Evolutionary conservation across 192 early-diverging fungal species (phyloP).

Genomic region (Cetraspora pellucida): DNA sequence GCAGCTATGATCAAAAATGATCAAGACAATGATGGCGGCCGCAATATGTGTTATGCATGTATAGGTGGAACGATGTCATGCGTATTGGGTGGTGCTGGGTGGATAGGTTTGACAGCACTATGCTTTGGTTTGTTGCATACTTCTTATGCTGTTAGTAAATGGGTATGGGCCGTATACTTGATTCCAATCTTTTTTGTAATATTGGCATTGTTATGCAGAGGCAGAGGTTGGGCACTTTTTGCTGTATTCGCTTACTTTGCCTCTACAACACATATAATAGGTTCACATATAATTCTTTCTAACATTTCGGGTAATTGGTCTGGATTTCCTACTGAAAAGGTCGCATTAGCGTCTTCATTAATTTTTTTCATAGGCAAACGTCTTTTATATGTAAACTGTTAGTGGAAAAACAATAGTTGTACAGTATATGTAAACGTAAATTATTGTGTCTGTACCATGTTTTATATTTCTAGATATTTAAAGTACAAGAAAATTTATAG

Average conservation of each 20-base stretch:
- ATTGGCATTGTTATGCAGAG: not conserved
- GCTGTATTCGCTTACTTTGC: not conserved
- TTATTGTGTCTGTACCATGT: too few species aligned
- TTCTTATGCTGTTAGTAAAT: not conserved
- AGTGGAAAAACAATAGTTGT: too few species aligned
- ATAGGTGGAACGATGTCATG: too few species aligned
- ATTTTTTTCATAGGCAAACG: slow-evolving; percentile 27
- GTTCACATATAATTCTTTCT: slow-evolving; percentile 23
- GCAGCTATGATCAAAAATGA: not conserved
- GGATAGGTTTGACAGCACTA: slow-evolving; percentile 5
- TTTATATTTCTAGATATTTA: too few species aligned
- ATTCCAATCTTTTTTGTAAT: not conserved
- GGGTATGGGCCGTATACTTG: slow-evolving; percentile 18
- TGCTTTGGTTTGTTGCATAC: not conserved
- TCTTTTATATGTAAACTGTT: slow-evolving; percentile 10
- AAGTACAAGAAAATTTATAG: too few species aligned
- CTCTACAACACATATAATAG: slow-evolving; percentile 10
- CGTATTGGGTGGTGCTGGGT: not conserved
- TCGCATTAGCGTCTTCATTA: slow-evolving; percentile 12
- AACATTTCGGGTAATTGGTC: slow-evolving; percentile 10
- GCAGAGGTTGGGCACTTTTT: not conserved
- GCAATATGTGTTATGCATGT: too few species aligned
- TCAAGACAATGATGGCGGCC: not conserved
- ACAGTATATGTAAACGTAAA: too few species aligned
- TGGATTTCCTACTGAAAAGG: not conserved